Evolutionary conservation across 2,329 filamentous ascomycete species (phyloP).

Genomic region (Diaporthe sp.): DNA sequence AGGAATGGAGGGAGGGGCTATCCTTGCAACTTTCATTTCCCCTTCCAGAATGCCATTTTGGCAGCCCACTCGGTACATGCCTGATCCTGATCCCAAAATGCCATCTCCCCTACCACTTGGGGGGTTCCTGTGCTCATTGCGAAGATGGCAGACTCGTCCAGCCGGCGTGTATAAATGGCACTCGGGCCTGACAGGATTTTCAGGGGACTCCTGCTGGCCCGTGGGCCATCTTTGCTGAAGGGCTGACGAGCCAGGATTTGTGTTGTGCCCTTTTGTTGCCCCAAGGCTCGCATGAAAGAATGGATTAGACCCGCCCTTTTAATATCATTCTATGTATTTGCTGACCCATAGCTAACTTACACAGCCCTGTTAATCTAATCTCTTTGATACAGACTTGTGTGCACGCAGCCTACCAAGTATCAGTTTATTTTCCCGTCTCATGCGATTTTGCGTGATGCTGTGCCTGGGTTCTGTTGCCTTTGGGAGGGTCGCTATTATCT

Average conservation of each 20-base stretch:
- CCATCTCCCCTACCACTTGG: not conserved
- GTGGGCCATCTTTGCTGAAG: not conserved
- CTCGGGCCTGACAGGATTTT: not conserved
- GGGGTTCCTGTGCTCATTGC: not conserved
- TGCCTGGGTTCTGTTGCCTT: not conserved
- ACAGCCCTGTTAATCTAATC: conserved; percentile 18
- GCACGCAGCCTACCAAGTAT: not conserved
- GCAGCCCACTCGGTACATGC: not conserved
- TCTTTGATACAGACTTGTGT: not conserved
- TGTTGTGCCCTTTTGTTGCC: not conserved
- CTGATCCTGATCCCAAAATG: conserved; percentile 18
- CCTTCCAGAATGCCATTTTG: not conserved
- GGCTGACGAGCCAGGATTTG: not conserved
- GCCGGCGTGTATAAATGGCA: not conserved
- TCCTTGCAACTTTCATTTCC: conserved; percentile 23
- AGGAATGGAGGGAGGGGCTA: not conserved
- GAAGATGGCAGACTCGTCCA: not conserved
- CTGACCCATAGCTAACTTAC: conserved; percentile 3
- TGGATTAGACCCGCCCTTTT: conserved; percentile 18
- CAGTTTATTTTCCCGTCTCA: not conserved
- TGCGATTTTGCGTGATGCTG: not conserved
- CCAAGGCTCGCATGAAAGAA: not conserved
- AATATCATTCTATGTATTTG: conserved; percentile 4
- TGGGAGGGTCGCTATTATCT: no score
- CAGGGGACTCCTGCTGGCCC: not conserved